Conservation (phyloP, 768 basidiomycete genomes). For the Agrocybe praecox region DNA sequence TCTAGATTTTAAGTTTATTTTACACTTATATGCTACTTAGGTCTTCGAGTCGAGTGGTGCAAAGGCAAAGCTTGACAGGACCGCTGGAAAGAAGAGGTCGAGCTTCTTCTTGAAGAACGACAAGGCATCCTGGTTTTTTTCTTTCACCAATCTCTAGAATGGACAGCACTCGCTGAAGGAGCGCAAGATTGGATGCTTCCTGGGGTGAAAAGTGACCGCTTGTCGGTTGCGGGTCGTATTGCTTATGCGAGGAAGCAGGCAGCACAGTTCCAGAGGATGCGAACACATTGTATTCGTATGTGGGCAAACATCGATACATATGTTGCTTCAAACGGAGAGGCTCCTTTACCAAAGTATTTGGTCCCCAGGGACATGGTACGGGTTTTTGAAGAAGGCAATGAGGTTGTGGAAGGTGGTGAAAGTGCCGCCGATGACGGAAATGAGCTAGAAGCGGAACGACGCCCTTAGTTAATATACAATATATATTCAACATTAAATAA, state of each 20-base stretch:
- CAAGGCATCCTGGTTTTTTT: neutral
- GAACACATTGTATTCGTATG: no score
- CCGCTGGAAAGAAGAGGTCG: no score
- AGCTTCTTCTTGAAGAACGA: neutral
- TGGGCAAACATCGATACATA: no score
- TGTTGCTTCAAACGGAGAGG: no score
- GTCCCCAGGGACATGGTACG: no score
- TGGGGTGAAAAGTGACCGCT: neutral
- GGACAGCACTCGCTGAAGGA: neutral
- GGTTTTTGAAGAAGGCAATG: no score
- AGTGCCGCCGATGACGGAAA: no score
- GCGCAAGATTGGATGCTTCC: neutral
- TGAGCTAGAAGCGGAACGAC: no score
- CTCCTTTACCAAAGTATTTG: no score
- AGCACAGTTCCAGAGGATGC: neutral
- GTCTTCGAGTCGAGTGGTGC: neutral
- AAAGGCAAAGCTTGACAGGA: neutral
- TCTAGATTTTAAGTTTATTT: neutral
- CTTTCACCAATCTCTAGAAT: neutral
- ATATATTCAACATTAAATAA: no score
- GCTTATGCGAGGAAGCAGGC: conserved; percentile 4
- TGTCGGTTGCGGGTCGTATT: neutral
- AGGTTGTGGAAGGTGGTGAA: no score
- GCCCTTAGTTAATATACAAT: no score
- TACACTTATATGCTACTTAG: neutral